Base-by-base conservation (phyloP, 2,329 filamentous ascomycete species). In the Aspergillus amoenus region DNA sequence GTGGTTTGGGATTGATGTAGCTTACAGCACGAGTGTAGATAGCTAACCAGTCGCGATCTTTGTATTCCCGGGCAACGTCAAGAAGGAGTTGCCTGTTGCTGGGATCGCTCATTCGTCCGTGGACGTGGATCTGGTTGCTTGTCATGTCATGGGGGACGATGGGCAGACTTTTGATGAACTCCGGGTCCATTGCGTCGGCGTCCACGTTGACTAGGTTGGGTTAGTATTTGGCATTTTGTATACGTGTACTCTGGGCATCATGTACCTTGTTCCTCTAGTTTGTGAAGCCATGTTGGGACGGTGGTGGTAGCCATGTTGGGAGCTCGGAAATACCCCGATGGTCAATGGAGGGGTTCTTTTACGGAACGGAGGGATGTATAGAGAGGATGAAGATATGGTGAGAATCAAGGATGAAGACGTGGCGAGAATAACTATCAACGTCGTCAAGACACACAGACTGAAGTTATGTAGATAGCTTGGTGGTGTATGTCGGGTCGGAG, bases 111-210 rank as follows among this genome's bases (percentile, higher is more conserved):
- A 52, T 52, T 15, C 30, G 49, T 11, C 40, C 49, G 22, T 44
- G 49, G 18, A 52, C 49, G 49, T 21, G 17, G 24, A 44, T 52
- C 40, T 52, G 49, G 49, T 52, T 52, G 49, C 49, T 52, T 15
- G 49, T 52, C 49, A 52, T 52, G 49, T 52, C 49, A 40, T 52
- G 39, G 3, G 40, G 40, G 11, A 13, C 32, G 24, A 52, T 43
- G 40, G 49, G 49, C 24, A 52, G 49, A 17, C 17, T 15, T 11
- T 34, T 43, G 49, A 52, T 52, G 48, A 52, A 52, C 12, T 24
- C 49, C 2, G 49, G 39, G 49, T 44, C 49, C 49, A 44, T 52
- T 18, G 39, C 39, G 40, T 52, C 49, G 40, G 44, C 49, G 39
- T 52, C 49, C 8, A 52, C 49, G 13, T 52, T 52, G 15, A 52